These are phyloP conservation scores for Cyathus striatus DNA, from an alignment of 768 basidiomycete genomes.

Conservation along the genomic window DNA sequence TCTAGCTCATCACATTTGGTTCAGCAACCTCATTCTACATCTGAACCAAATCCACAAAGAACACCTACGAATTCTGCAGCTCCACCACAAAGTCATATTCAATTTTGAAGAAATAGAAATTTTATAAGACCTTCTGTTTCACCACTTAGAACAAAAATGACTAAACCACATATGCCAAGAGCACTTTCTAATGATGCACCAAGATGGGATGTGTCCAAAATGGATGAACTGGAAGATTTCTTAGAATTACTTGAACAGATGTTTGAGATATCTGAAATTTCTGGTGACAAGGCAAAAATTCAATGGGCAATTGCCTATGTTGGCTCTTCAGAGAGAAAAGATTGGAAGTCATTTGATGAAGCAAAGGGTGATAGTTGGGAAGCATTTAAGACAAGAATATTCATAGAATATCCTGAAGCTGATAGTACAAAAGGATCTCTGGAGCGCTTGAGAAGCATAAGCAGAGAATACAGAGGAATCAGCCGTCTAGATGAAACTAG, in stretches of 20 bases:
- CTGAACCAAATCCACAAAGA: not conserved
- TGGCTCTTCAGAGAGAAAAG: not conserved
- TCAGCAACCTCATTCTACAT: not conserved
- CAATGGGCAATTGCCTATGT: not conserved
- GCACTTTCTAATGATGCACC: not conserved
- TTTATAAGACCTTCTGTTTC: no score
- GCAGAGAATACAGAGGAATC: not conserved
- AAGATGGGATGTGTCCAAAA: not conserved
- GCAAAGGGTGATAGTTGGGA: not conserved
- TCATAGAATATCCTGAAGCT: not conserved
- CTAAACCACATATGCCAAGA: not conserved
- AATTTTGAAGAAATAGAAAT: not conserved
- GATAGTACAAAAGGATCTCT: not conserved
- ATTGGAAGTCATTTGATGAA: not conserved
- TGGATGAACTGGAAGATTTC: not conserved
- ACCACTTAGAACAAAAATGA: not conserved
- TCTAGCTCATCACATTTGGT: not conserved
- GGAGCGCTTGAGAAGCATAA: not conserved
- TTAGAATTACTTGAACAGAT: not conserved
- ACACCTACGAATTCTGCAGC: not conserved
- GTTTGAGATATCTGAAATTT: not conserved
- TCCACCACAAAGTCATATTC: no score
- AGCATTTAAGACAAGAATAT: not conserved
- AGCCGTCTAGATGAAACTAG: not conserved
- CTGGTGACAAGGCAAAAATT: not conserved